Percentiles rank a stretch among this genome's conserved stretches.
Evolutionary conservation across 352 stramenopile genomes (phyloP).

Genomic region (Phytophthora ramorum): DNA sequence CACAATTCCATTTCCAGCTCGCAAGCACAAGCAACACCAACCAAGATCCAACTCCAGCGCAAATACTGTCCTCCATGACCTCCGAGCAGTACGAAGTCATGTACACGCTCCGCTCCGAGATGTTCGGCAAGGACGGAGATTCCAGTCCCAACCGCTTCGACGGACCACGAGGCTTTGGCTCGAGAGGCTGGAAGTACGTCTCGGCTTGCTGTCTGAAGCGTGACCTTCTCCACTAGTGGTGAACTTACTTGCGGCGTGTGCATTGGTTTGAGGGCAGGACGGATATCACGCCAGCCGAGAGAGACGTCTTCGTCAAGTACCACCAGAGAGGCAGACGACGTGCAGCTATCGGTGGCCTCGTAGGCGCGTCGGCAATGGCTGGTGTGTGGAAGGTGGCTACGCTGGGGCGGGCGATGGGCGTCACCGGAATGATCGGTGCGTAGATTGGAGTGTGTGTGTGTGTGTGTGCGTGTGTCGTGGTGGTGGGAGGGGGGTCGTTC

Average conservation of each 20-base stretch:
- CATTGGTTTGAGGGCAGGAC: not conserved
- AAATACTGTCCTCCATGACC: slow-evolving; percentile 1
- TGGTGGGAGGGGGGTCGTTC: too few relatives aligned
- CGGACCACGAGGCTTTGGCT: not conserved
- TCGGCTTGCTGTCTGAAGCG: not conserved
- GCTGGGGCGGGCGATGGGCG: slow-evolving; percentile 13
- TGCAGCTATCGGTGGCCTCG: slow-evolving; percentile 1
- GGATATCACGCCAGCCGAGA: slow-evolving; percentile 15
- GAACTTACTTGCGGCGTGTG: not conserved
- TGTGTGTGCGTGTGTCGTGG: too few relatives aligned
- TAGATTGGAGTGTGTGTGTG: too few relatives aligned
- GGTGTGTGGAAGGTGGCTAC: slow-evolving; percentile 23
- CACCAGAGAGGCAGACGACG: slow-evolving; percentile 13
- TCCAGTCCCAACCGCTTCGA: not conserved
- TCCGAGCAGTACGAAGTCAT: slow-evolving; percentile 25
- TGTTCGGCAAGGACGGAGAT: slow-evolving; percentile 14
- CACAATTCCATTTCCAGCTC: too few relatives aligned
- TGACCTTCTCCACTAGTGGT: not conserved
- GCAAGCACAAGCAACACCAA: too few relatives aligned
- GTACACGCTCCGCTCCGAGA: slow-evolving; percentile 28
- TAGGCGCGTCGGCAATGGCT: slow-evolving; percentile 21
- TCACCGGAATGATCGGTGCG: slow-evolving; percentile 21
- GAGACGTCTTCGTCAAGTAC: slow-evolving; percentile 23
- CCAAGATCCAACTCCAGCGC: too few relatives aligned
- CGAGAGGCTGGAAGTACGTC: not conserved